phyloP scores from a whole-genome alignment of 305 asterid genomes.

The Fraxinus greggii region DNA sequence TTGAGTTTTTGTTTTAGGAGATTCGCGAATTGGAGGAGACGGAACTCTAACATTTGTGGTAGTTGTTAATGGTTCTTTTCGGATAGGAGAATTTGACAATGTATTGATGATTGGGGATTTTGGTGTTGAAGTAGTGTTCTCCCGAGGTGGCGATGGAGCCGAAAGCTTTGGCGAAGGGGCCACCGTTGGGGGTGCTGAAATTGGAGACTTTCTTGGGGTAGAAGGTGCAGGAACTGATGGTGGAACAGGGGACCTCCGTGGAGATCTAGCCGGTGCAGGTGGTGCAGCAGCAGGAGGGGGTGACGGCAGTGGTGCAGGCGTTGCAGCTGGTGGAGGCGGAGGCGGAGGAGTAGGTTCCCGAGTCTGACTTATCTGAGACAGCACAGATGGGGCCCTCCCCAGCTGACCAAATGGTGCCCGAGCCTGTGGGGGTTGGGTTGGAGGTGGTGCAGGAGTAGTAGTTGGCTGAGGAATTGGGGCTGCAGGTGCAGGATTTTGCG shows the following conservation, averaged over 20 bases:
- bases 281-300: constrained; percentile 1
- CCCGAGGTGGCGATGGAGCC: constrained; percentile 6
- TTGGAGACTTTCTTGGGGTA: constrained; percentile 16
- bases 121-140: neutral
- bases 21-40: constrained; percentile 12
- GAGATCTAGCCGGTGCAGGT: constrained; percentile 9
- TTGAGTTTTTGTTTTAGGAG: constrained; percentile 34
- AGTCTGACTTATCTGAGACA: constrained; percentile 6
- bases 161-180: constrained; percentile 18
- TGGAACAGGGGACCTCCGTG: neutral
- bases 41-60: constrained; percentile 11
- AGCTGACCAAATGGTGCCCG: constrained; percentile 24
- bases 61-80: constrained; percentile 14
- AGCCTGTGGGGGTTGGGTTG: neutral
- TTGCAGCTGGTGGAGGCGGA: constrained; percentile 16
- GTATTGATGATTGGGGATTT: constrained; percentile 18
- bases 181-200: constrained; percentile 3
- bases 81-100: constrained; percentile 20
- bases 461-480: constrained; percentile 10
- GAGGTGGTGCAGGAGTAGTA: neutral
- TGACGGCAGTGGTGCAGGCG: neutral
- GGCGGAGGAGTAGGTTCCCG: constrained; percentile 25
- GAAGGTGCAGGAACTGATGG: constrained; percentile 15
- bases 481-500: constrained; percentile 14
- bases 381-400: constrained; percentile 28